A percentile compares a stretch with the other conserved stretches of the same genome.
phyloP scores from a whole-genome alignment of 2,329 filamentous ascomycete genomes.

The Drechslerella coelobrocha region DNA sequence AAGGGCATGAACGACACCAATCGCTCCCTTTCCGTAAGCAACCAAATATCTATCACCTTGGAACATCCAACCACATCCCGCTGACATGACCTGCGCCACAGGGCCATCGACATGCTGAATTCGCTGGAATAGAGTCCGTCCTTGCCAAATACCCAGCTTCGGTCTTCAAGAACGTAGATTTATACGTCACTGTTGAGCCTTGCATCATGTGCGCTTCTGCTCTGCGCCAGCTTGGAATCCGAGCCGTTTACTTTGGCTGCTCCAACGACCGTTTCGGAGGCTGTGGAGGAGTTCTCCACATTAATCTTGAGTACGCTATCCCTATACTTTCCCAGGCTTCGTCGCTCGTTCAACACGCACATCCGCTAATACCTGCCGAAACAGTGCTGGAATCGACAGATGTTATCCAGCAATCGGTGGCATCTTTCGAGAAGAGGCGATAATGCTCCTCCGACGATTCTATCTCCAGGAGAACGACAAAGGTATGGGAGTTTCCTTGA shows the following conservation, averaged over 20 bases:
- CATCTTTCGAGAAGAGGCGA: conserved; percentile 82
- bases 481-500: conserved; percentile 64
- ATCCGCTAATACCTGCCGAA: conserved; percentile 57
- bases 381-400: conserved; percentile 72
- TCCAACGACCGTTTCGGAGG: conserved; percentile 97
- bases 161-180: conserved; percentile 74
- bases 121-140: conserved; percentile 78
- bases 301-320: conserved; percentile 71
- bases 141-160: conserved; percentile 70
- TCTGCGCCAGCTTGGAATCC: conserved; percentile 84
- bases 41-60: not conserved
- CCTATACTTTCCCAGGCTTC: not conserved
- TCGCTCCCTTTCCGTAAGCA: conserved; percentile 67
- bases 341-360: not conserved
- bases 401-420: conserved; percentile 69
- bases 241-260: conserved; percentile 91
- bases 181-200: conserved; percentile 97
- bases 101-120: conserved; percentile 93
- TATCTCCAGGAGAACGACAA: conserved; percentile 98
- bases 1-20: conserved; percentile 98
- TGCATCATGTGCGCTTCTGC: conserved; percentile 99
- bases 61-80: not conserved
- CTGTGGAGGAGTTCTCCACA: conserved; percentile 87
- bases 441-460: conserved; percentile 88
- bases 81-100: conserved; percentile 57